Evolutionary conservation across 1,284 basidiomycete genomes (phyloP).

Genomic region (Ceratobasidium sp.): DNA sequence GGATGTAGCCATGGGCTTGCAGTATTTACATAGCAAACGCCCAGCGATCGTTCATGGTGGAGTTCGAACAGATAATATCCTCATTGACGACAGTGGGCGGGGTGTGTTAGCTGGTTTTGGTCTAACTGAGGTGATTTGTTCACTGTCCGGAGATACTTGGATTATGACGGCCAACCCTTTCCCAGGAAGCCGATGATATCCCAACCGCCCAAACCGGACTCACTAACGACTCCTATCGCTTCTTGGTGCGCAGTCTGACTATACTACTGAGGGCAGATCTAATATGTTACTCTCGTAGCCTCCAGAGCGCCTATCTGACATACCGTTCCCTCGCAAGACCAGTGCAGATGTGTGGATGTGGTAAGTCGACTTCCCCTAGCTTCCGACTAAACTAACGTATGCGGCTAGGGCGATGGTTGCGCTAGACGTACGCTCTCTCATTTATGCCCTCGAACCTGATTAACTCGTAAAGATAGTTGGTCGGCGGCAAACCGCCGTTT

Average conservation of each 20-base stretch:
- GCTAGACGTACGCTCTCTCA: not conserved
- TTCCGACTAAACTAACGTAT: too few species aligned
- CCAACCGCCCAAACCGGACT: not conserved
- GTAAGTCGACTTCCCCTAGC: too few species aligned
- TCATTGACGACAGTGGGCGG: not conserved
- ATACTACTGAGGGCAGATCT: not conserved
- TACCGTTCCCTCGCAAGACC: not conserved
- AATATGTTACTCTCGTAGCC: not conserved
- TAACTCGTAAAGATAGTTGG: not conserved
- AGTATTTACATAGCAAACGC: conserved; percentile 14
- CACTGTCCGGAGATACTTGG: too few species aligned
- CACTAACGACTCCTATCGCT: not conserved
- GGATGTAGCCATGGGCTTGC: conserved; percentile 14
- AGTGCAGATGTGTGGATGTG: not conserved
- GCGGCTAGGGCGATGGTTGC: not conserved
- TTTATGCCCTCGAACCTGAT: too few species aligned
- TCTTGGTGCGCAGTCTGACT: not conserved
- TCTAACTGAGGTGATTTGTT: not conserved
- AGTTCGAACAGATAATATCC: not conserved
- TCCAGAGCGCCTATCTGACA: not conserved
- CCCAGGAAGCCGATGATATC: not conserved
- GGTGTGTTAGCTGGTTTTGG: conserved; percentile 16
- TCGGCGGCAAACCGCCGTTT: not conserved
- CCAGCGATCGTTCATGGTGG: conserved; percentile 6
- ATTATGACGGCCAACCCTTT: too few species aligned